phyloP scores from a whole-genome alignment of 2,329 filamentous ascomycete species.

The Nigrograna mackinnonii region DNA sequence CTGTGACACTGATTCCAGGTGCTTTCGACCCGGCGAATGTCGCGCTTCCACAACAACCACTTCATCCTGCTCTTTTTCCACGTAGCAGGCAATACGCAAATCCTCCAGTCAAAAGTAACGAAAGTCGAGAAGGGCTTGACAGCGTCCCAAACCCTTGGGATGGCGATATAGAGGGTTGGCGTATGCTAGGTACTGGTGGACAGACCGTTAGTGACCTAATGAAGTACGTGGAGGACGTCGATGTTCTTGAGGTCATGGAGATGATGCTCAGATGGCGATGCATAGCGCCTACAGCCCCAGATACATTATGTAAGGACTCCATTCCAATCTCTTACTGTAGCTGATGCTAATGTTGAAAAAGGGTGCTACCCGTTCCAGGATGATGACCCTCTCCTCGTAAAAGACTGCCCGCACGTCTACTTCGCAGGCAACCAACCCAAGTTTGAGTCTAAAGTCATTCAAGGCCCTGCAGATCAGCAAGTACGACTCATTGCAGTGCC shows the following conservation, averaged over 20 bases:
- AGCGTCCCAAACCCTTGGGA: conserved; percentile 92
- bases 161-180: conserved; percentile 87
- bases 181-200: conserved; percentile 82
- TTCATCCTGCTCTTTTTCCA: conserved; percentile 91
- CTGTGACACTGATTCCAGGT: conserved; percentile 87
- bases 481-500: conserved; percentile 85
- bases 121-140: conserved; percentile 74
- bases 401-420: conserved; percentile 85
- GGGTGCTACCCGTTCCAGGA: conserved; percentile 97
- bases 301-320: conserved; percentile 78
- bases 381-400: conserved; percentile 86
- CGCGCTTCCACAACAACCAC: conserved; percentile 87
- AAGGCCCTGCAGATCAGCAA: conserved; percentile 66
- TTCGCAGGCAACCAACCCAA: conserved; percentile 84
- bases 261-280: conserved; percentile 91
- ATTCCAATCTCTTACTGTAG: not conserved
- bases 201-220: conserved; percentile 94
- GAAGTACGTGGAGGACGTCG: conserved; percentile 81
- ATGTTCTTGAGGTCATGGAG: conserved; percentile 88
- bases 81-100: conserved; percentile 69
- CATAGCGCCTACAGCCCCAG: conserved; percentile 89
- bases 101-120: conserved; percentile 43
- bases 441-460: conserved; percentile 73
- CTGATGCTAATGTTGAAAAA: conserved; percentile 35
- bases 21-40: conserved; percentile 84